These are phyloP conservation scores for Desmodesmus armatus DNA, from an alignment of 139 green algal genomes.

Conservation along the genomic window DNA sequence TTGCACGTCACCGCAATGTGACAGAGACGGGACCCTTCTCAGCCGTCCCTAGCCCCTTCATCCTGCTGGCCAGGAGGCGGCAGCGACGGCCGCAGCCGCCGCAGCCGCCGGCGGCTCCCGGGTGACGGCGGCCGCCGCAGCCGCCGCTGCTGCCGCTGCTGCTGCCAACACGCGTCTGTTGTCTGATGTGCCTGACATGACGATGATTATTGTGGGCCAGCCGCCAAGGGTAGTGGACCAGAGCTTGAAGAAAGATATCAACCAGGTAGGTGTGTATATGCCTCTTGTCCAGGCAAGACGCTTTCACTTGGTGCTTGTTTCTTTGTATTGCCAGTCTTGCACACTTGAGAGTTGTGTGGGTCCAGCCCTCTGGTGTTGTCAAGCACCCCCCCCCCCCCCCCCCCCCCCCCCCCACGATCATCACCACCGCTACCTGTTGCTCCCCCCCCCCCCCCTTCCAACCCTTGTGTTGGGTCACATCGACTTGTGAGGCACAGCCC, in stretches of 20 bases:
- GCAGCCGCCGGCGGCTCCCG: too few relatives aligned
- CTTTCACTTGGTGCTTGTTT: neutral
- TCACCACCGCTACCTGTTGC: too few relatives aligned
- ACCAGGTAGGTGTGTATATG: slow-evolving; percentile 50
- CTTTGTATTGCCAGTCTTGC: neutral
- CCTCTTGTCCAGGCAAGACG: neutral
- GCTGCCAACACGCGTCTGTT: slow-evolving; percentile 56
- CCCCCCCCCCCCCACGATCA: too few relatives aligned
- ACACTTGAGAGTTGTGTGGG: too few relatives aligned
- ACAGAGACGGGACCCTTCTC: slow-evolving; percentile 27
- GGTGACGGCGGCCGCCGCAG: too few relatives aligned
- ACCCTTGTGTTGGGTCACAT: too few relatives aligned
- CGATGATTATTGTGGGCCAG: slow-evolving; percentile 59
- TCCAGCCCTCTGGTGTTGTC: too few relatives aligned
- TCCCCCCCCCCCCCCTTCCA: too few relatives aligned
- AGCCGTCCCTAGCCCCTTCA: neutral
- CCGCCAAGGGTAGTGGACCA: slow-evolving; percentile 75
- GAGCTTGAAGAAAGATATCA: slow-evolving; percentile 66
- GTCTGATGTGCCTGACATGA: slow-evolving; percentile 62
- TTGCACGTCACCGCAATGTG: neutral
- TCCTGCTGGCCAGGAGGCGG: slow-evolving; percentile 28
- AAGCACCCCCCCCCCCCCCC: too few relatives aligned
- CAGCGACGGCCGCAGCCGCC: slow-evolving; percentile 19
- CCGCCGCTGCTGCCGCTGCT: slow-evolving; percentile 42
- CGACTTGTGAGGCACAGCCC: too few relatives aligned